phyloP scores from a whole-genome alignment of 2,329 filamentous ascomycete genomes.

The Fusarium foetens region DNA sequence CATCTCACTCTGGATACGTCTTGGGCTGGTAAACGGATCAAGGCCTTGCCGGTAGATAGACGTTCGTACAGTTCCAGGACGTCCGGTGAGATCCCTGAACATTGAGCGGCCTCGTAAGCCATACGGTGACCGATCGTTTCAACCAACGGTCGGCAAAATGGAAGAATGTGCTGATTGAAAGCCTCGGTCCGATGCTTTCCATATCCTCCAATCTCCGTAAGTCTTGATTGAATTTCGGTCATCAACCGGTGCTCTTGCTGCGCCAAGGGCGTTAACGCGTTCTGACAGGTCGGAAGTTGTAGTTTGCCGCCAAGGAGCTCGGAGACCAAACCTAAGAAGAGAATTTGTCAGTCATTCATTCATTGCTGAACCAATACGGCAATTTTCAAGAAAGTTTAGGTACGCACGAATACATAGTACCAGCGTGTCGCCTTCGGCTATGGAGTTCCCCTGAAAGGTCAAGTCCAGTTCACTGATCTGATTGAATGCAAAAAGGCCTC shows the following conservation, averaged over 20 bases:
- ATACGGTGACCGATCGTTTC: conserved; percentile 2
- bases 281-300: background rate
- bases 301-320: background rate
- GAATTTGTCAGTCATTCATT: background rate
- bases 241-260: background rate
- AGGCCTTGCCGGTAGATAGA: background rate
- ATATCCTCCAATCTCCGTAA: background rate
- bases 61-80: background rate
- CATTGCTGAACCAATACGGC: no score
- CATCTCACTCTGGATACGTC: background rate
- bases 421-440: conserved; percentile 8
- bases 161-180: background rate
- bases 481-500: conserved; percentile 5
- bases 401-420: conserved; percentile 17
- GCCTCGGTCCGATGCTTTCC: background rate
- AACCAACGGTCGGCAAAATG: background rate
- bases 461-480: conserved; percentile 12
- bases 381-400: background rate
- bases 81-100: background rate
- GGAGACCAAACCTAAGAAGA: background rate
- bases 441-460: background rate
- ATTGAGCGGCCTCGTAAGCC: conserved; percentile 6
- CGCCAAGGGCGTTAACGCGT: background rate
- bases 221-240: background rate
- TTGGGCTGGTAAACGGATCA: background rate